These are phyloP conservation scores for Cucurbita pepo DNA, from an alignment of 306 rosid species.

Conservation along the genomic window DNA sequence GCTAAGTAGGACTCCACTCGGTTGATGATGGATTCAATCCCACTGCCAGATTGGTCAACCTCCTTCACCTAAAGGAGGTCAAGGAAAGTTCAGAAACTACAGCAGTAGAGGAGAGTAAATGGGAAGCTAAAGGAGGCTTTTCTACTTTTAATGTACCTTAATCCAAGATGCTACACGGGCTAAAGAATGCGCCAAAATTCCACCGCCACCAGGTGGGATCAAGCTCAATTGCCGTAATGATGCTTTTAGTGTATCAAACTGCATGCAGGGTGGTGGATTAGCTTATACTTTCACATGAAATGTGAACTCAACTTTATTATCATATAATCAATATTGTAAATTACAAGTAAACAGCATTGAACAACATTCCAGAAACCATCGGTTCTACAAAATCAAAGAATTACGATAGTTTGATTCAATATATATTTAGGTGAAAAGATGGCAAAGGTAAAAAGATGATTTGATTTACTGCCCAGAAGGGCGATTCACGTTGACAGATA, in stretches of 20 bases:
- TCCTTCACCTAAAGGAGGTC: slow-evolving; percentile 49
- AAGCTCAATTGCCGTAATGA: slow-evolving; percentile 53
- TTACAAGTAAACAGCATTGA: neutral
- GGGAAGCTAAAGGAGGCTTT: neutral
- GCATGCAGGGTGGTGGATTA: slow-evolving; percentile 21
- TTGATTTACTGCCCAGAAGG: neutral
- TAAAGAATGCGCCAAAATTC: slow-evolving; percentile 63
- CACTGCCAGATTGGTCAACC: slow-evolving; percentile 59
- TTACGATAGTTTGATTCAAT: neutral
- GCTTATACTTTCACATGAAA: slow-evolving; percentile 6
- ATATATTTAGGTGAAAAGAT: neutral
- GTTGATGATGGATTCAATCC: slow-evolving; percentile 72
- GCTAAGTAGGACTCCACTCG: slow-evolving; percentile 67
- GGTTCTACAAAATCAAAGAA: neutral
- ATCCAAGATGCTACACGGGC: slow-evolving; percentile 72
- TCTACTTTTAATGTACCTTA: slow-evolving; percentile 40
- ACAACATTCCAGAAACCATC: neutral
- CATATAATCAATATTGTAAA: neutral
- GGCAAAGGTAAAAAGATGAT: neutral
- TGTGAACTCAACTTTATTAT: slow-evolving; percentile 3
- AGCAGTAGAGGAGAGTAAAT: neutral
- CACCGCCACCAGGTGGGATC: slow-evolving; percentile 76
- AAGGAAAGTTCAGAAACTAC: neutral
- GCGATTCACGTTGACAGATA: neutral
- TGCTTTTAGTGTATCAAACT: slow-evolving; percentile 76